Conservation (phyloP, 495 filamentous ascomycete genomes). For the Apiosordaria backusii region DNA sequence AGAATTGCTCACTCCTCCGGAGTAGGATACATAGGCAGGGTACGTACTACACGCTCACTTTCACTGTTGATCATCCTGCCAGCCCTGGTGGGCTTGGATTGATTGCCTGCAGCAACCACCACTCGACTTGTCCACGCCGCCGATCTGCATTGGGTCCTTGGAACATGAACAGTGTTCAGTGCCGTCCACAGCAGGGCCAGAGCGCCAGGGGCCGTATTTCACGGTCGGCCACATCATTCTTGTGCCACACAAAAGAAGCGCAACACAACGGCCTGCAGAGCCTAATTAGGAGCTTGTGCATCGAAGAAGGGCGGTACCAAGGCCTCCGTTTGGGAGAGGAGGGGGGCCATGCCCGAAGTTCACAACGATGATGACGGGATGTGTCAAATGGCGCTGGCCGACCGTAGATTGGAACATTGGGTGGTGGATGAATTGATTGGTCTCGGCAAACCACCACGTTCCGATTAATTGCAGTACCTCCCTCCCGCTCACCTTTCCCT, state of each 20-base stretch:
- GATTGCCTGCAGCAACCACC: conserved; percentile 9
- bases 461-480: conserved; percentile 10
- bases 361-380: conserved; percentile 20
- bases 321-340: no score
- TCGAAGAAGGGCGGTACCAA: neutral
- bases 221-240: conserved; percentile 1
- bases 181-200: neutral
- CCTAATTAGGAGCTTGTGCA: conserved; percentile 4
- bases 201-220: neutral
- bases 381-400: conserved; percentile 19
- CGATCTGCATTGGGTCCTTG: conserved; percentile 3
- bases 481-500: conserved; percentile 1
- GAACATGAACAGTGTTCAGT: neutral
- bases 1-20: neutral
- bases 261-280: conserved; percentile 10
- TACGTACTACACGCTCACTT: no score
- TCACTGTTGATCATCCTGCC: neutral
- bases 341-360: neutral
- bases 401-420: neutral
- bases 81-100: neutral
- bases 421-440: conserved; percentile 1
- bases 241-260: conserved; percentile 4
- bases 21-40: neutral
- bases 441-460: conserved; percentile 7
- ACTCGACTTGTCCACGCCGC: conserved; percentile 5